phyloP scores from a whole-genome alignment of 1,284 basidiomycete species.

The Tylopilus sp. region DNA sequence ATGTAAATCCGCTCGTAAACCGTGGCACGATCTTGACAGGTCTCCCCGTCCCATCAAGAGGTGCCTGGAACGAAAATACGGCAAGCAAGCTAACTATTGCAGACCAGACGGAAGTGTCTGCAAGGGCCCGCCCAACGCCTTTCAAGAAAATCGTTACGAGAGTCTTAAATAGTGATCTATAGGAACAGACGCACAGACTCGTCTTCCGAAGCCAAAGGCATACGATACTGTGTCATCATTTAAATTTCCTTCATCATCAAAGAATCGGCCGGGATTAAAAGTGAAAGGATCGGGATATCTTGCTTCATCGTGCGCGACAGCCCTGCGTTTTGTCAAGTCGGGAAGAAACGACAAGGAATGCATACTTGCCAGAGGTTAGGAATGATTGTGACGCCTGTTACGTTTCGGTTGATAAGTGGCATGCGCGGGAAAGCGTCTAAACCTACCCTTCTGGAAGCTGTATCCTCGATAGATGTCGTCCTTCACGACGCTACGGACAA shows the following conservation, averaged over 20 bases:
- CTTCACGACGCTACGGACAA: not conserved
- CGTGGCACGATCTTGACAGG: conserved; percentile 12
- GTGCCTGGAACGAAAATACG: conserved; percentile 19
- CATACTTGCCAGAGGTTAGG: conserved; percentile 3
- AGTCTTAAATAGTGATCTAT: no score
- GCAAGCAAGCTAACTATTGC: conserved; percentile 17
- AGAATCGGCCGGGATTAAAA: not conserved
- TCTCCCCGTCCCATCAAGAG: conserved; percentile 15
- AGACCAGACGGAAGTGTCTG: conserved; percentile 18
- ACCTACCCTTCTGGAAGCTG: conserved; percentile 14
- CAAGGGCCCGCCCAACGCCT: conserved; percentile 18
- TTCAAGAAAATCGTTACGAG: conserved; percentile 4
- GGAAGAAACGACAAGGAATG: not conserved
- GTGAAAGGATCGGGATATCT: not conserved
- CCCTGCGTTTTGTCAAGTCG: not conserved
- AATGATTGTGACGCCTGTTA: conserved; percentile 15
- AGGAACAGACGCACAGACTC: conserved; percentile 16
- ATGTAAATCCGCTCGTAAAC: conserved; percentile 15
- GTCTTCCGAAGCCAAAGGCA: not conserved
- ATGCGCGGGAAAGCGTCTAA: not conserved
- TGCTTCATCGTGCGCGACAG: not conserved
- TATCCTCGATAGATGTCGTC: not conserved
- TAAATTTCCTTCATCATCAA: not conserved
- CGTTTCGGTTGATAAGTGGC: not conserved
- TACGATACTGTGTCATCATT: conserved; percentile 13